Percentiles rank a stretch among this genome's conserved stretches.
These are phyloP conservation scores for Adansonia madagascariensis DNA, from an alignment of 441 rosid species.

Conservation along the genomic window DNA sequence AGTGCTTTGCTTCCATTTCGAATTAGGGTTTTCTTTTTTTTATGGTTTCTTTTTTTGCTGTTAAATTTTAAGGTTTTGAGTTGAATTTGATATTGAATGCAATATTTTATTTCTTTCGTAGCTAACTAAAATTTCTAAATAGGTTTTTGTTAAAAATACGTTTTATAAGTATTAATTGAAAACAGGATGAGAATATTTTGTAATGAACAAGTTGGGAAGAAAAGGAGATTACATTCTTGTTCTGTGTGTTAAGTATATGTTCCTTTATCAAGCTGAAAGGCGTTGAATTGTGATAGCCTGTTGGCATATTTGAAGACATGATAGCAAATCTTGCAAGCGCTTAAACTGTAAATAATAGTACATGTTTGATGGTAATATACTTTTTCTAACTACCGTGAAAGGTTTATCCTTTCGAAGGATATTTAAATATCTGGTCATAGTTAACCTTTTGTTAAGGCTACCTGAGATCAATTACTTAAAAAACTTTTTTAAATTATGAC, in stretches of 20 bases:
- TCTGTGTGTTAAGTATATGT: background rate
- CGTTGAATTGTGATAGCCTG: background rate
- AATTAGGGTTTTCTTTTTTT: constrained; percentile 11
- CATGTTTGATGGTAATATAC: background rate
- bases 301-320: background rate
- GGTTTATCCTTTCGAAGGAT: background rate
- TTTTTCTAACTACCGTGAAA: background rate
- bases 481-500: background rate
- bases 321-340: background rate
- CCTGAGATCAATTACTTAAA: background rate
- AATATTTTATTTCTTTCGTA: background rate
- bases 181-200: background rate
- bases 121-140: background rate
- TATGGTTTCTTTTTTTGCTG: background rate
- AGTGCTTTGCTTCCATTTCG: background rate
- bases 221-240: background rate
- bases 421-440: background rate
- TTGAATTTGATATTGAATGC: background rate
- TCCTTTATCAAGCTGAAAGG: background rate
- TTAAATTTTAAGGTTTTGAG: background rate
- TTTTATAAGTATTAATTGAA: background rate
- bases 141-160: background rate
- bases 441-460: background rate
- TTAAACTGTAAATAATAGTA: background rate
- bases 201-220: background rate